phyloP scores from a whole-genome alignment of 257 asterid genomes.

The Cynanchum wilfordii region DNA sequence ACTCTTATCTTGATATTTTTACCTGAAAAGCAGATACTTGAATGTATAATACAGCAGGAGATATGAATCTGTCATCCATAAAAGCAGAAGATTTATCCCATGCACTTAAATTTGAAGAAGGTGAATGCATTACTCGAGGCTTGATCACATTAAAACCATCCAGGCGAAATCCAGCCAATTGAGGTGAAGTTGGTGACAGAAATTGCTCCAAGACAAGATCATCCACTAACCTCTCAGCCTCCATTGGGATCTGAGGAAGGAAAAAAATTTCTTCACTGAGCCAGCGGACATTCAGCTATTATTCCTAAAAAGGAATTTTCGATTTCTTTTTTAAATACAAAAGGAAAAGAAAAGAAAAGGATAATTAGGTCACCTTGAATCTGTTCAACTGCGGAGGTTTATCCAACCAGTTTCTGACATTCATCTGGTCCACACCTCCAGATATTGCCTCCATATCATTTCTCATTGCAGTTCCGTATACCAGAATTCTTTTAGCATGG shows the following conservation, averaged over 20 bases:
- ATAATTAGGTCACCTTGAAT: slow-evolving; percentile 61
- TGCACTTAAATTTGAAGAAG: slow-evolving; percentile 39
- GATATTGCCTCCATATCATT: slow-evolving; percentile 49
- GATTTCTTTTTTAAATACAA: too few relatives aligned
- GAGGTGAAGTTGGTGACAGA: slow-evolving; percentile 71
- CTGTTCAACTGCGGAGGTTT: slow-evolving; percentile 70
- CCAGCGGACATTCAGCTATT: neutral
- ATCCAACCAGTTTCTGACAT: slow-evolving; percentile 82
- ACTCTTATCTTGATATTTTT: slow-evolving; percentile 3
- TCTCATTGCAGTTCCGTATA: slow-evolving; percentile 57
- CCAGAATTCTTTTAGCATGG: slow-evolving; percentile 81
- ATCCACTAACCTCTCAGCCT: slow-evolving; percentile 69
- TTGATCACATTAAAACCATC: slow-evolving; percentile 88
- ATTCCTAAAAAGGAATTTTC: neutral
- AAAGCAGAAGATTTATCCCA: slow-evolving; percentile 32
- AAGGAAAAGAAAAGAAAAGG: neutral
- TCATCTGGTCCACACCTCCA: slow-evolving; percentile 59
- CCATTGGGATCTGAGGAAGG: slow-evolving; percentile 76
- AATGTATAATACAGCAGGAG: slow-evolving; percentile 76
- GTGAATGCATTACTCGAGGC: slow-evolving; percentile 78
- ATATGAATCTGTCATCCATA: slow-evolving; percentile 72
- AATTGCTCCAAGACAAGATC: slow-evolving; percentile 91
- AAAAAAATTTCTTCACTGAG: slow-evolving; percentile 11
- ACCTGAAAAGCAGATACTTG: slow-evolving; percentile 96
- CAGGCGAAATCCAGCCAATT: slow-evolving; percentile 89